These are phyloP conservation scores for Hyphopichia fennica DNA, from an alignment of 1,139 yeast genomes.

Conservation along the genomic window DNA sequence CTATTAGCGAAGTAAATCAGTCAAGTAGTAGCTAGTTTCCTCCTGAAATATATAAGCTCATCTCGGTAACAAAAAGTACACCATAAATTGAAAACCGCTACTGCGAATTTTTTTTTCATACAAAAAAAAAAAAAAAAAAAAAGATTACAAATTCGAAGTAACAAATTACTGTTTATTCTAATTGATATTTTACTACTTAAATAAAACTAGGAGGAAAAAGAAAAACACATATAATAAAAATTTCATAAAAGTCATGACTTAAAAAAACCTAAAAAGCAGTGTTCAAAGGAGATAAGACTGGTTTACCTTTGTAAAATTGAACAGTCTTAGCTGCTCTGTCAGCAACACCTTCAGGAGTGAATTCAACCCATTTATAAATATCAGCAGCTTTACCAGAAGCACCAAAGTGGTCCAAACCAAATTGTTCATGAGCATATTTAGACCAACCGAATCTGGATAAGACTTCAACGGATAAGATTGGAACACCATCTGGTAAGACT, in stretches of 20 bases:
- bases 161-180: too few species aligned
- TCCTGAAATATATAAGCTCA: too few species aligned
- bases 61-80: too few species aligned
- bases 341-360: conserved; percentile 92
- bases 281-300: conserved; percentile 72
- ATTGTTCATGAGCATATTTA: conserved; percentile 94
- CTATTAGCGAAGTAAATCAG: too few species aligned
- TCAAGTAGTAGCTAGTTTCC: too few species aligned
- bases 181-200: not conserved
- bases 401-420: conserved; percentile 95
- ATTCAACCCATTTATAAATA: conserved; percentile 80
- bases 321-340: conserved; percentile 79
- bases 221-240: not conserved
- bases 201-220: not conserved
- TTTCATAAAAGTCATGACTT: not conserved
- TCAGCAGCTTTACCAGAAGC: conserved; percentile 91
- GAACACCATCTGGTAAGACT: conserved; percentile 93
- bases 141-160: too few species aligned
- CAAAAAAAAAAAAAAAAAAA: too few species aligned
- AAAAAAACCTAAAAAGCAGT: conserved; percentile 58
- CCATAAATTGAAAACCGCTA: too few species aligned
- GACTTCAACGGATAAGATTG: conserved; percentile 93
- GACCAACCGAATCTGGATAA: conserved; percentile 92
- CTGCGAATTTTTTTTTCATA: too few species aligned
- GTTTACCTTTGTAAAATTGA: conserved; percentile 79